Base-by-base conservation (phyloP, 1,284 basidiomycete genomes). In the Leccinum pachyderme region DNA sequence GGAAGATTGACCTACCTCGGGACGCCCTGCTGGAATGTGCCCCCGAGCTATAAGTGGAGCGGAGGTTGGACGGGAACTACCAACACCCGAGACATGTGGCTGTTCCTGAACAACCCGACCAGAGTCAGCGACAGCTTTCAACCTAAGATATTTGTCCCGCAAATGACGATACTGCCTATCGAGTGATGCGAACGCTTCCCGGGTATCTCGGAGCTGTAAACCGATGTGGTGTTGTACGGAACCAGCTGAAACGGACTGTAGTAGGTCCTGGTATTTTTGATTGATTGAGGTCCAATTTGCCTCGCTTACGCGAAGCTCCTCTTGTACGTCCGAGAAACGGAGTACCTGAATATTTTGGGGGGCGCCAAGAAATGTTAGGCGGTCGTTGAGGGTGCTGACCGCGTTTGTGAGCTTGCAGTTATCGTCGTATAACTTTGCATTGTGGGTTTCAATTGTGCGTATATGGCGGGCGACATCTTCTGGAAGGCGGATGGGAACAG, bases 391-490 rank as follows among this genome's bases (percentile, higher is more conserved):
- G 29, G 57, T 55, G 41, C 67, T 69, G 51, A 74, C 56, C 4
- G 63, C 59, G 29, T 58, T 55, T 3, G 68, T 64, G 1, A 83
- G 73, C 12, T 59, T 67, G 47, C 65, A 66, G 59, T 85, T 85
- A 59, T 85, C 83, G 52, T 78, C 68, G 56, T 75, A 81, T 32
- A 86, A 70, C 61, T 75, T 80, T 52, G 72, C 59, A 52, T 81
- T 82, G 48, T 81, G 76, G 22, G 49, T 39, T 55, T 75, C 70
- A 12, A 71, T 63, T 8, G 67, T 59, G 28, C 56, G 61, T 52
- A 73, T 72, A 49, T 63, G 66, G 33, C 60, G 61, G 45, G 76
- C 63, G 22, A 76, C 54, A 8, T 71, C 72, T 33, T 72, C 71
- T 6, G 67, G 57, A 54, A 81, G 70, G 8, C 72, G 68, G 27